Evolutionary conservation across 306 rosid species (phyloP).

Genomic region (Prunus padus): DNA sequence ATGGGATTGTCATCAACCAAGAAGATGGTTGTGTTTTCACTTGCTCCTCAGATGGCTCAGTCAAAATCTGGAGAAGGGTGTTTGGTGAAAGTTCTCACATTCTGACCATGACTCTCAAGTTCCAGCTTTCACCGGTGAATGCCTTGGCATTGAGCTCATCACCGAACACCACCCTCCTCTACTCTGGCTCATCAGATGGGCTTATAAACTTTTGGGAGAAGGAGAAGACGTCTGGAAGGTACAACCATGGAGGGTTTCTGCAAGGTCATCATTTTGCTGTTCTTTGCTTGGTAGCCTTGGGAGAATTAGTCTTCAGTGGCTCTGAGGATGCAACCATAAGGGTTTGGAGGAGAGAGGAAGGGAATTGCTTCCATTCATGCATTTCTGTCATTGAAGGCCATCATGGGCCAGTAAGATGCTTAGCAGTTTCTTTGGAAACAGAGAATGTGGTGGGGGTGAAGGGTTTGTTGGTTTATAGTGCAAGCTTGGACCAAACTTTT

Average conservation of each 20-base stretch:
- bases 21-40: slow-evolving; percentile 61
- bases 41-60: slow-evolving; percentile 55
- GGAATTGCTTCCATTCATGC: slow-evolving; percentile 45
- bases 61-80: slow-evolving; percentile 59
- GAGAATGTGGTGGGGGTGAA: slow-evolving; percentile 34
- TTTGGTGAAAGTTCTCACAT: slow-evolving; percentile 56
- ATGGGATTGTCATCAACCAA: slow-evolving; percentile 46
- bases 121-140: slow-evolving; percentile 44
- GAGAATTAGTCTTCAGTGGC: slow-evolving; percentile 43
- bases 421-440: slow-evolving; percentile 45
- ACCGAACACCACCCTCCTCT: slow-evolving; percentile 31
- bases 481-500: slow-evolving; percentile 56
- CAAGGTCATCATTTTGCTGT: slow-evolving; percentile 55
- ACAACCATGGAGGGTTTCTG: slow-evolving; percentile 52
- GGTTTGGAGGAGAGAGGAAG: slow-evolving; percentile 60
- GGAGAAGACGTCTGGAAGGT: slow-evolving; percentile 45
- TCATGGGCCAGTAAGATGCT: slow-evolving; percentile 52
- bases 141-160: slow-evolving; percentile 42
- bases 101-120: slow-evolving; percentile 52
- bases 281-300: slow-evolving; percentile 46
- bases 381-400: slow-evolving; percentile 51
- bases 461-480: slow-evolving; percentile 52
- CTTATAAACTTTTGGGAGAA: slow-evolving; percentile 56
- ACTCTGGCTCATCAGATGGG: slow-evolving; percentile 53
- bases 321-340: slow-evolving; percentile 48